Base-by-base conservation (phyloP, 331 rosid species). In the Telfairia occidentalis region DNA sequence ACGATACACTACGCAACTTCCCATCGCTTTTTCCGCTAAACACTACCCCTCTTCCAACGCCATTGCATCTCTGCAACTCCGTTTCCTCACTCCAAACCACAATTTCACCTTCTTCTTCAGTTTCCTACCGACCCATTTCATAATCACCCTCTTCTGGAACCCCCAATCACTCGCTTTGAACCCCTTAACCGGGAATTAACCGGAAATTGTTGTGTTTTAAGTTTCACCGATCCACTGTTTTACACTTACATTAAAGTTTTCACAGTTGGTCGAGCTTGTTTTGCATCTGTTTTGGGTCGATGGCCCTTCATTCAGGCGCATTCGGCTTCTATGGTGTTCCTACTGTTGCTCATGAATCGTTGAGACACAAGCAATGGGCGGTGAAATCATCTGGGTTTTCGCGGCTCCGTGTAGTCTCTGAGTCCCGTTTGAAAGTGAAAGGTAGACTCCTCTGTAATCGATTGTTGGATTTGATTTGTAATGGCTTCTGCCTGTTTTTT, bases 261-360 rank as follows among this genome's bases (percentile, higher is more conserved):
- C 30, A 16, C 55, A 1, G 37, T 24, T 38, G 75, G 54, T 29
- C 34, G 32, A 45, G 24, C 19, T 45, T 45, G 58, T 45, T 70
- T 71, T 49, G 48, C 35, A 3, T 38, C 6, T 55, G n/a, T 24
- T 34, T 75, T 42, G 32, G 61, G 70, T 78, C 73, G 63, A 93
- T 93, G 98, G 94, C 94, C 42, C 94, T 91, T 84, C 86, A 86
- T 38, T 80, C 90, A 32, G 75, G 50, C 73, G 78, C 86, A 75
- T 80, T 89, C 70, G 64, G 85, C 84, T 85, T 86, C 82, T 74
- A 64, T 32, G 71, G 70, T 5, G 74, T 79, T 71, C 66, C 83
- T 71, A 75, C 73, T 73, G 70, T 54, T n/a, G 82, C 89, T 46
- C 78, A 80, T 23, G 78, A 54, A 75, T 82, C 91, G 5, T 78